Evolutionary conservation across 495 filamentous ascomycete genomes (phyloP), one percentile per base, ranked within the genome.

Genomic region (Lentithecium fluviatile): DNA sequence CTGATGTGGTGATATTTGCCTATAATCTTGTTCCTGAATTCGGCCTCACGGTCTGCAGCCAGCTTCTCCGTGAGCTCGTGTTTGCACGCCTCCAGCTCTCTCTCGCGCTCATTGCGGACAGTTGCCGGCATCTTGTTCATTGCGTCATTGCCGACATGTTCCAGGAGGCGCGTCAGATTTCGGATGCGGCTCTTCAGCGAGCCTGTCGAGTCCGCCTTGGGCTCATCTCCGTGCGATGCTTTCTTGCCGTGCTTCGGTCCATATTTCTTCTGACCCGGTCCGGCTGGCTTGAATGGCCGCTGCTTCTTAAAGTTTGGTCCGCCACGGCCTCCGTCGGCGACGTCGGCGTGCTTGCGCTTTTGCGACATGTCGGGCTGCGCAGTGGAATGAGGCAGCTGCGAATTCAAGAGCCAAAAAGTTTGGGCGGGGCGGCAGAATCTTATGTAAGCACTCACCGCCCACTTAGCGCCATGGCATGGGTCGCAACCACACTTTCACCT

Each of bases 1-100:
- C 94, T 80, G 23, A 97, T 88, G 83, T 94, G 96, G 70, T 96
- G 93, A 70, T 96, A 98, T 67, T 85, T 90, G 70, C 79, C 82
- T 49, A 93, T 92, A 81, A 95, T 88, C 53, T 82, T 79, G 60
- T 83, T 81, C 60, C 86, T 82, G 50, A 75, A 73, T 69, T 82
- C 51, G 10, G 56, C 54, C n/a, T 63, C 65, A 32, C 58, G 45
- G 21, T 52, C 85, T 64, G 85, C 84, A 12, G 81, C 73, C 25
- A 75, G 66, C 21, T 77, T 75, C 42, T 78, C 75, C 23, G 73
- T 79, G 17, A 97, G 78, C 64, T 92, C 89, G 54, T 84, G 80
- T 71, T 89, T 79, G 71, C 88, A 90, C 0, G 85, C 85, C 21
- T 79, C 80, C 45, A 97, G 75, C 47, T 92, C 93, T 32, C 93